Evolutionary conservation across 257 asterid species (phyloP).

Genomic region (Capsicum rhomboideum): DNA sequence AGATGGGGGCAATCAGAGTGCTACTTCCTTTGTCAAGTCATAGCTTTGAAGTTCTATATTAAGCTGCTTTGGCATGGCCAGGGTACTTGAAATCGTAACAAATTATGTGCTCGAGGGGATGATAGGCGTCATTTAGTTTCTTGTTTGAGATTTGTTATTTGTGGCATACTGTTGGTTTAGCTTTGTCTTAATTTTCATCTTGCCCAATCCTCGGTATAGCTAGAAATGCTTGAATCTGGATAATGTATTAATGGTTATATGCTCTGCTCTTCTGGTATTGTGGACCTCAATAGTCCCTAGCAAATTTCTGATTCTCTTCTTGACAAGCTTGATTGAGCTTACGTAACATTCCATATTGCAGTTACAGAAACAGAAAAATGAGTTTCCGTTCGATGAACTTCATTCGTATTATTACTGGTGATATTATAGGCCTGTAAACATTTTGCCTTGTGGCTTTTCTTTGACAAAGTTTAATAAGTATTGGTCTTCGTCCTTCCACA

Average conservation of each 20-base stretch:
- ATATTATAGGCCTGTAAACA: no score
- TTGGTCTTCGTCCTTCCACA: background rate
- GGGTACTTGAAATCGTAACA: background rate
- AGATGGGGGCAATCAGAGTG: background rate
- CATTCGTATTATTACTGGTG: background rate
- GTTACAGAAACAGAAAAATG: background rate
- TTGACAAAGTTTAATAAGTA: background rate
- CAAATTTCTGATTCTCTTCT: background rate
- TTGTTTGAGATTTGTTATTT: background rate
- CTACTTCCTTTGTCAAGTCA: background rate
- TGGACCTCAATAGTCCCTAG: background rate
- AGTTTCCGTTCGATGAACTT: background rate
- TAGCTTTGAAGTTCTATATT: background rate
- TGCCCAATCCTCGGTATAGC: background rate
- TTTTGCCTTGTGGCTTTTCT: background rate
- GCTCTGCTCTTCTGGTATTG: background rate
- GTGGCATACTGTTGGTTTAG: background rate
- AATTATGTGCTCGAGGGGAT: background rate
- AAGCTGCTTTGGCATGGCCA: background rate
- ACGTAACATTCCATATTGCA: background rate
- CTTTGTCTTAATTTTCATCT: background rate
- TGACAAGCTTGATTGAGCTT: background rate
- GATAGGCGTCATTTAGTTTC: background rate
- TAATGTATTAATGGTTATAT: background rate
- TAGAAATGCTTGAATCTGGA: background rate